phyloP scores from a whole-genome alignment of 495 filamentous ascomycete genomes.

The Alectoria sarmentosa region DNA sequence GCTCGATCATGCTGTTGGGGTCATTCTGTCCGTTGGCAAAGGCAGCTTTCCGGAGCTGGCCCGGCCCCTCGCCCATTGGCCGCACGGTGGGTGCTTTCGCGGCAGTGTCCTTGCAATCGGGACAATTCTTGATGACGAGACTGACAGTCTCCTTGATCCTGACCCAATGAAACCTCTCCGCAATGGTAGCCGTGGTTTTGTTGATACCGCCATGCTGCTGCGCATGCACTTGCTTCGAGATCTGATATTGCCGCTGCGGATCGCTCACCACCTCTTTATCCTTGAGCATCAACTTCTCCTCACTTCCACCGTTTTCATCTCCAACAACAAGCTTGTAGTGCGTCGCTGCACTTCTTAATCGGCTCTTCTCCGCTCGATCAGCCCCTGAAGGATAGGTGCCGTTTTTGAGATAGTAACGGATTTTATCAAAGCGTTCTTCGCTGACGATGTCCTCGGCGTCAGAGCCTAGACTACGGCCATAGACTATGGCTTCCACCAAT shows the following conservation, averaged over 20 bases:
- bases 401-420: conserved; percentile 92
- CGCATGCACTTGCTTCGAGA: conserved; percentile 68
- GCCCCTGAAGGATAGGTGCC: conserved; percentile 89
- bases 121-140: conserved; percentile 85
- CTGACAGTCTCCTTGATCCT: conserved; percentile 97
- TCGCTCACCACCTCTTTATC: conserved; percentile 96
- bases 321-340: conserved; percentile 77
- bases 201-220: conserved; percentile 91
- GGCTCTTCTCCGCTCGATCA: conserved; percentile 92
- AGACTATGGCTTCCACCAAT: conserved; percentile 92
- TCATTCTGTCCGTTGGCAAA: conserved; percentile 5
- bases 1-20: conserved; percentile 22
- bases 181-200: conserved; percentile 92
- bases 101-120: conserved; percentile 72
- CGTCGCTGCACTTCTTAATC: conserved; percentile 84
- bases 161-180: conserved; percentile 96
- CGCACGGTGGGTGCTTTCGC: conserved; percentile 46
- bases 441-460: conserved; percentile 82
- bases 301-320: conserved; percentile 34
- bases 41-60: not conserved
- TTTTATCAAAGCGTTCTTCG: conserved; percentile 98
- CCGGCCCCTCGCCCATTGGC: conserved; percentile 10
- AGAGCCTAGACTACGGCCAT: conserved; percentile 75
- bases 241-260: conserved; percentile 84
- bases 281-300: conserved; percentile 85